Evolutionary conservation across 306 rosid genomes (phyloP).

Genomic region (Phaseolus lunatus): DNA sequence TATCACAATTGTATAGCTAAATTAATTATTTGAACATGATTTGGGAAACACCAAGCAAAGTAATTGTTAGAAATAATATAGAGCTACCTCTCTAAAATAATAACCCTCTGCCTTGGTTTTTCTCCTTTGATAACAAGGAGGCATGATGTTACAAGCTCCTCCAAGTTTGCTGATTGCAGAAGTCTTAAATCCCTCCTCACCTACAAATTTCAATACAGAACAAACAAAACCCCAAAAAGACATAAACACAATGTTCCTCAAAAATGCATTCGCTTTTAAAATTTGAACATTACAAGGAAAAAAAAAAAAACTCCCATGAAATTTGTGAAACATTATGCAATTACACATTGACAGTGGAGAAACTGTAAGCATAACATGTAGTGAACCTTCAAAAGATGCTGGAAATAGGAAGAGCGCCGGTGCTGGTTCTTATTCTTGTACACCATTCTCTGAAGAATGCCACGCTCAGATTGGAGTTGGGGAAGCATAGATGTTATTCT

Average conservation of each 20-base stretch:
- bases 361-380: not conserved
- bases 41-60: not conserved
- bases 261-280: constrained; percentile 4
- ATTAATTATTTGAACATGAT: too few relatives aligned
- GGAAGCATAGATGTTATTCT: constrained; percentile 64
- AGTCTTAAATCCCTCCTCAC: constrained; percentile 82
- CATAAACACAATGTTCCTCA: not conserved
- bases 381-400: constrained; percentile 75
- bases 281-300: too few relatives aligned
- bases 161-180: constrained; percentile 66
- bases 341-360: not conserved
- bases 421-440: constrained; percentile 97
- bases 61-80: constrained; percentile 12
- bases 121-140: constrained; percentile 69
- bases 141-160: constrained; percentile 74
- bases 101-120: constrained; percentile 81
- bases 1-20: constrained; percentile 3
- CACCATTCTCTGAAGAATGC: constrained; percentile 70
- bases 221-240: constrained; percentile 14
- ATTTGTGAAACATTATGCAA: constrained; percentile 2
- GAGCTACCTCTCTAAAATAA: constrained; percentile 76
- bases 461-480: constrained; percentile 72
- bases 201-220: constrained; percentile 48
- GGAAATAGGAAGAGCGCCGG: constrained; percentile 79
- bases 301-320: not conserved